A percentile compares a stretch with the other conserved stretches of the same genome.
These are phyloP conservation scores for Acacia melanoxylon DNA, from an alignment of 306 rosid species.

Conservation along the genomic window DNA sequence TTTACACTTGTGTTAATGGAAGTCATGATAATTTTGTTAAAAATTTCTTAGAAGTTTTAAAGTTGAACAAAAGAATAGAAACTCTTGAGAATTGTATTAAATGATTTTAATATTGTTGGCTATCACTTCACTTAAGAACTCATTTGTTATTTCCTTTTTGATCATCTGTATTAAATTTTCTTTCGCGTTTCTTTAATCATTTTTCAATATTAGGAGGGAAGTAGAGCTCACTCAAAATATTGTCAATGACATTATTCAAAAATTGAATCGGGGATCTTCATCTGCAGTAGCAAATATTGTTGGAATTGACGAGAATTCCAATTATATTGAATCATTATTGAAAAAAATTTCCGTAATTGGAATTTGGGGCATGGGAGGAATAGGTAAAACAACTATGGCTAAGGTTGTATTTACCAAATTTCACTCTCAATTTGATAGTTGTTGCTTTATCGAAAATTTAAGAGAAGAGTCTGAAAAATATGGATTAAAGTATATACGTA, in stretches of 20 bases:
- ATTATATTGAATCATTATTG: neutral
- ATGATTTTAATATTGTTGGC: too few species aligned
- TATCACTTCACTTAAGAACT: too few species aligned
- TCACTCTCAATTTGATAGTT: constrained; percentile 20
- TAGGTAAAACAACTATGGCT: constrained; percentile 41
- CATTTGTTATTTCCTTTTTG: too few species aligned
- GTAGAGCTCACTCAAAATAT: neutral
- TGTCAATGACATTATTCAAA: constrained; percentile 12
- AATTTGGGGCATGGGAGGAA: constrained; percentile 40
- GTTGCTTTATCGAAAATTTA: neutral
- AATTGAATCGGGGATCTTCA: neutral
- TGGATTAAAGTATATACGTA: neutral
- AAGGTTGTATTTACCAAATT: constrained; percentile 18
- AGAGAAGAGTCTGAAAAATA: neutral
- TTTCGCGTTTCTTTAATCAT: neutral
- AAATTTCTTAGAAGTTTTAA: too few species aligned
- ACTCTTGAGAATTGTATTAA: too few species aligned
- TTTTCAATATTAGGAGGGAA: neutral
- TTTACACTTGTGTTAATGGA: too few species aligned
- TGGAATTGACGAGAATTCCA: neutral
- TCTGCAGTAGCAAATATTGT: neutral
- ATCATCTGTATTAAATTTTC: too few species aligned
- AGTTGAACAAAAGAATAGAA: too few species aligned
- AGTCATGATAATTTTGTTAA: too few species aligned
- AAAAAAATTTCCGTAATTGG: neutral